phyloP scores from a whole-genome alignment of 1,284 basidiomycete genomes.

The Boletus albobrunnescens region DNA sequence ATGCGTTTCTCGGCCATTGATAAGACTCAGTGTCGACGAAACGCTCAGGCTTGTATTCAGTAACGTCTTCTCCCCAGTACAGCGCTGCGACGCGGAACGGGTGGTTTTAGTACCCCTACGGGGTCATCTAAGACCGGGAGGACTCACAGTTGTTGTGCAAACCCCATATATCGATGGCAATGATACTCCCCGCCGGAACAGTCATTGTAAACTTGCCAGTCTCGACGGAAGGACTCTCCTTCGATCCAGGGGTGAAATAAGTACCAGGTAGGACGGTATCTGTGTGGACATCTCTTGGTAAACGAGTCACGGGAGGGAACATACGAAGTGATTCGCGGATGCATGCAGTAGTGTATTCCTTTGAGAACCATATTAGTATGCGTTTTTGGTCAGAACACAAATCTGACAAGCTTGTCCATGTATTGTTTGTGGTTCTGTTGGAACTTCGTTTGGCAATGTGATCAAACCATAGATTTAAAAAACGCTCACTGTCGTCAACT shows the following conservation, averaged over 20 bases:
- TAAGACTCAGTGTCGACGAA: slow-evolving; percentile 42
- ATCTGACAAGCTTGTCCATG: slow-evolving; percentile 33
- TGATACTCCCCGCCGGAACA: slow-evolving; percentile 39
- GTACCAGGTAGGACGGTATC: slow-evolving; percentile 37
- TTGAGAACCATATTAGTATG: background rate
- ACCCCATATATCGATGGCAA: slow-evolving; percentile 39
- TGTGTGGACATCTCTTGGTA: slow-evolving; percentile 38
- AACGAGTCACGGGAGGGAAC: slow-evolving; percentile 37
- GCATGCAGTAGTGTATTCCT: slow-evolving; percentile 42
- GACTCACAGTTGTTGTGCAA: slow-evolving; percentile 37
- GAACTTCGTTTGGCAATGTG: background rate
- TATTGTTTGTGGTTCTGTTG: slow-evolving; percentile 37
- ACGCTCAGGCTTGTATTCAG: slow-evolving; percentile 43
- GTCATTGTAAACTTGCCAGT: slow-evolving; percentile 34
- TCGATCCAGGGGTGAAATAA: slow-evolving; percentile 31
- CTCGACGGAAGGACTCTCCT: slow-evolving; percentile 26
- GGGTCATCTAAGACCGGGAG: background rate
- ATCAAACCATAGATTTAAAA: background rate
- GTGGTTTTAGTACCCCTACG: background rate
- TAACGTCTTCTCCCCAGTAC: slow-evolving; percentile 43
- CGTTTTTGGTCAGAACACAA: background rate
- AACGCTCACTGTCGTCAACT: slow-evolving; percentile 17
- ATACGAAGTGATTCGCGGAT: slow-evolving; percentile 44
- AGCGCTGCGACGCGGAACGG: slow-evolving; percentile 20
- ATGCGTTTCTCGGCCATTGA: slow-evolving; percentile 36